Evolutionary conservation across 2,329 filamentous ascomycete species (phyloP).

Genomic region (Nigrograna mackinnonii): DNA sequence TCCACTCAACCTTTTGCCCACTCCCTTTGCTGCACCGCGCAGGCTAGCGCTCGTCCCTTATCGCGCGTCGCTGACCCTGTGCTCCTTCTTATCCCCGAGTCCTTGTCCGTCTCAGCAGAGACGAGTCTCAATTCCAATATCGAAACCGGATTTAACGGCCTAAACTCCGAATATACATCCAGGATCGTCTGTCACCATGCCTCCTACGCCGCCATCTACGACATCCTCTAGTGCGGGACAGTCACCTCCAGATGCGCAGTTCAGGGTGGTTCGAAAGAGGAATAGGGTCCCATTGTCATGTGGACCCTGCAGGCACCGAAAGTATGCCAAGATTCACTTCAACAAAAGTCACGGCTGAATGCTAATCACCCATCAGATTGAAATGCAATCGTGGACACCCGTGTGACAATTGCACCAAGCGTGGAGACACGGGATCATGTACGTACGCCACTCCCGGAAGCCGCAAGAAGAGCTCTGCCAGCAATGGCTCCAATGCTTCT

Average conservation of each 20-base stretch:
- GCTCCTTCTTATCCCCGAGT: no score
- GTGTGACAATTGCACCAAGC: conserved; percentile 93
- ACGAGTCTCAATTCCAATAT: no score
- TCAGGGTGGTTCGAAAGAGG: conserved; percentile 85
- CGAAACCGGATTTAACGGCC: conserved; percentile 25
- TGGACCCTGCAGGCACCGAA: conserved; percentile 86
- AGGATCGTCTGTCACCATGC: conserved; percentile 55
- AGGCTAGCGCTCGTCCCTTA: no score
- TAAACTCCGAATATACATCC: no score
- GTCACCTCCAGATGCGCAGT: conserved; percentile 85
- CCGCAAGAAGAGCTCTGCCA: conserved; percentile 69
- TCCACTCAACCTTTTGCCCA: conserved; percentile 18
- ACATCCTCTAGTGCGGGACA: conserved; percentile 75
- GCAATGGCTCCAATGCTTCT: conserved; percentile 61
- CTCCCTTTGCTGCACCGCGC: no score
- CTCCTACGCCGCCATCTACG: conserved; percentile 77
- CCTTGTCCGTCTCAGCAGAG: no score
- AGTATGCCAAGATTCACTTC: conserved; percentile 59
- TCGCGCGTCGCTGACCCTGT: no score
- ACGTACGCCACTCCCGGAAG: conserved; percentile 73
- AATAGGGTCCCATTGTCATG: conserved; percentile 92
- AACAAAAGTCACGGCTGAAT: neutral
- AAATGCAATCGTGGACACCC: conserved; percentile 93
- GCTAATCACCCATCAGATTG: conserved; percentile 55
- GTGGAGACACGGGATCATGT: conserved; percentile 79